A percentile compares a stretch with the other conserved stretches of the same genome.
Evolutionary conservation across 805 yeast species (phyloP).

Genomic region (Tetrapisispora phaffii): DNA sequence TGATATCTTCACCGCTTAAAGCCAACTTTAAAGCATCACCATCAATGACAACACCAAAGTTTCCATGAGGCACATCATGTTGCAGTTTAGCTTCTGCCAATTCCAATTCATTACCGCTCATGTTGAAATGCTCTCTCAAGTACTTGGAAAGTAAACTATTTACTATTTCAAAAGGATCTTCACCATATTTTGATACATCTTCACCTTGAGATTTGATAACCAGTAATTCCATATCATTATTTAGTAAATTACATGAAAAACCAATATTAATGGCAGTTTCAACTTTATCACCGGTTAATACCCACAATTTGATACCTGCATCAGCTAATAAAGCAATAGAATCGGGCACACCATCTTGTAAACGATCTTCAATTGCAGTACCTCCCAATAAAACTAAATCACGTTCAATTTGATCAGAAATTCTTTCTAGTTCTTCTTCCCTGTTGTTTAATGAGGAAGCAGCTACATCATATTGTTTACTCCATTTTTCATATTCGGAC

Average conservation of each 20-base stretch:
- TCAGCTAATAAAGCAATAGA: slow-evolving; percentile 57
- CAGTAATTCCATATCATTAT: slow-evolving; percentile 66
- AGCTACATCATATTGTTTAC: slow-evolving; percentile 50
- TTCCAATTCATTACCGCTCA: slow-evolving; percentile 53
- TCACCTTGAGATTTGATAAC: slow-evolving; percentile 44
- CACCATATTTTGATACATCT: slow-evolving; percentile 40
- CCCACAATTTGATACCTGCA: slow-evolving; percentile 84
- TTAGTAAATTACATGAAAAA: slow-evolving; percentile 69
- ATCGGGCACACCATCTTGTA: slow-evolving; percentile 84
- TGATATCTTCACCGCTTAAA: slow-evolving; percentile 34
- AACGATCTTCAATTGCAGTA: slow-evolving; percentile 78
- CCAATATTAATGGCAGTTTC: slow-evolving; percentile 87
- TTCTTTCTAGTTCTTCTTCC: slow-evolving; percentile 63
- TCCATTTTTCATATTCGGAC: slow-evolving; percentile 57
- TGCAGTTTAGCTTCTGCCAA: slow-evolving; percentile 41
- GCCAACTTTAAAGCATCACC: slow-evolving; percentile 66
- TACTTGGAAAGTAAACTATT: slow-evolving; percentile 41
- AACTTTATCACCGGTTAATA: slow-evolving; percentile 78
- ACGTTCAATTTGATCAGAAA: slow-evolving; percentile 63
- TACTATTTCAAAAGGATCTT: slow-evolving; percentile 34
- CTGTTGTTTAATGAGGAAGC: slow-evolving; percentile 53
- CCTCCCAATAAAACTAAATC: slow-evolving; percentile 65
- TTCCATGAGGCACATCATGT: slow-evolving; percentile 63
- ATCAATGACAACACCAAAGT: slow-evolving; percentile 64
- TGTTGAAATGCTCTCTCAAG: slow-evolving; percentile 44